phyloP scores from a whole-genome alignment of 495 filamentous ascomycete species.

The Penicillium longicatenatum region DNA sequence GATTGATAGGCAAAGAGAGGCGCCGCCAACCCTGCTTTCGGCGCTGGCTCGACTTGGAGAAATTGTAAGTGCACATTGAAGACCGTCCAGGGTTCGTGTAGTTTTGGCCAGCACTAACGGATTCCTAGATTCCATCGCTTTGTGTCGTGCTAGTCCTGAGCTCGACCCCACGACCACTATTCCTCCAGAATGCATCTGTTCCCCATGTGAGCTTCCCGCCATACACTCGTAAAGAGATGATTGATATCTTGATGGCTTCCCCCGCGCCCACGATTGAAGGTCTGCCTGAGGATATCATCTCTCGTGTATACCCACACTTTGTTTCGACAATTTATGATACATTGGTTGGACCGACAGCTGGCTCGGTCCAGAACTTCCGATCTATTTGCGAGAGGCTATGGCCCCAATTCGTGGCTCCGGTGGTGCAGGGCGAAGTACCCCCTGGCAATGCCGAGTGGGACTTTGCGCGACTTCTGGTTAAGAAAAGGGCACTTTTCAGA shows the following conservation, averaged over 20 bases:
- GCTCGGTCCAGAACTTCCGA: constrained; percentile 45
- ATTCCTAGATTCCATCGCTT: constrained; percentile 72
- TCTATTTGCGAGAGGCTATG: constrained; percentile 67
- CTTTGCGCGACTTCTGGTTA: constrained; percentile 78
- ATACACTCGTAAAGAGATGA: constrained; percentile 78
- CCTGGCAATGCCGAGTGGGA: constrained; percentile 63
- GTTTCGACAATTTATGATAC: constrained; percentile 46
- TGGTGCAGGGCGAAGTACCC: constrained; percentile 36
- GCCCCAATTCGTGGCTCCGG: constrained; percentile 68
- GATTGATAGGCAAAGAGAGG: constrained; percentile 86
- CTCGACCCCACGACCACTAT: constrained; percentile 62
- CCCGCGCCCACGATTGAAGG: constrained; percentile 39
- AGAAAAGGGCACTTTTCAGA: constrained; percentile 73
- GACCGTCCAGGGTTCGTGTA: neutral
- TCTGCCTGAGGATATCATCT: constrained; percentile 30
- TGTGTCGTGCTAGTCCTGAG: constrained; percentile 78
- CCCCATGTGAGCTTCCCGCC: constrained; percentile 83
- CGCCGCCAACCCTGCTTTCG: constrained; percentile 77
- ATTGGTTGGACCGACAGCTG: constrained; percentile 43
- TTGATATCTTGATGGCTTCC: constrained; percentile 64
- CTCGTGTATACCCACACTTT: constrained; percentile 45
- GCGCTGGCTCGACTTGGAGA: constrained; percentile 78
- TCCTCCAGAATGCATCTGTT: constrained; percentile 69
- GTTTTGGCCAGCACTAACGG: constrained; percentile 8
- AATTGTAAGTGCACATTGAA: constrained; percentile 52